A percentile compares a stretch with the other conserved stretches of the same genome.
These are phyloP conservation scores for Umbelopsis ramanniana DNA, from an alignment of 192 early-diverging fungal genomes.

Conservation along the genomic window DNA sequence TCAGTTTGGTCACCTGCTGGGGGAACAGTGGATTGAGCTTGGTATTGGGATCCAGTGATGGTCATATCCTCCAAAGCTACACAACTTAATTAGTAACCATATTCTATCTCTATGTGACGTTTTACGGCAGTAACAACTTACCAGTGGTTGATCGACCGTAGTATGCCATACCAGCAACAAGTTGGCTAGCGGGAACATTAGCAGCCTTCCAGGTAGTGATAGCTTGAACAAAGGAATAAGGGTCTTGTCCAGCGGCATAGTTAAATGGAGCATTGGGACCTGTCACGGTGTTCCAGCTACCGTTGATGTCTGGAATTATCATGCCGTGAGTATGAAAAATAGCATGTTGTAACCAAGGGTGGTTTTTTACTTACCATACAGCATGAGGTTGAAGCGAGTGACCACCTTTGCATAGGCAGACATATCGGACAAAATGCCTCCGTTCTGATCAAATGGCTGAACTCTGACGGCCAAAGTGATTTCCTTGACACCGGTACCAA, in stretches of 20 bases:
- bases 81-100: conserved; percentile 1
- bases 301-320: conserved; percentile 46
- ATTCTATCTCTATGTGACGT: conserved; percentile 18
- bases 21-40: conserved; percentile 27
- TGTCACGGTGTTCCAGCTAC: conserved; percentile 57
- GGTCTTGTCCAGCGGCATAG: conserved; percentile 33
- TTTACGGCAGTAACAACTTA: background rate
- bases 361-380: conserved; percentile 46
- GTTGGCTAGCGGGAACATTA: conserved; percentile 62
- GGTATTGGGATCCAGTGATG: conserved; percentile 36
- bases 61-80: conserved; percentile 40
- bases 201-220: conserved; percentile 60
- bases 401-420: conserved; percentile 61
- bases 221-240: conserved; percentile 50
- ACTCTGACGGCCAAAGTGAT: conserved; percentile 68
- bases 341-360: background rate
- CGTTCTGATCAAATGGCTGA: conserved; percentile 60
- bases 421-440: conserved; percentile 56
- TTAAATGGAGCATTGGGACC: conserved; percentile 59
- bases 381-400: conserved; percentile 72
- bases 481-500: conserved; percentile 47
- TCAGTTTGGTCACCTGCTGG: conserved; percentile 60
- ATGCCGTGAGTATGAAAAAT: background rate
- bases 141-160: conserved; percentile 57
- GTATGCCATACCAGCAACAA: conserved; percentile 65